Evolutionary conservation across 176 grass and related monocot species (phyloP), one percentile per base, ranked within the genome.

Genomic region (Rhynchospora pubera): DNA sequence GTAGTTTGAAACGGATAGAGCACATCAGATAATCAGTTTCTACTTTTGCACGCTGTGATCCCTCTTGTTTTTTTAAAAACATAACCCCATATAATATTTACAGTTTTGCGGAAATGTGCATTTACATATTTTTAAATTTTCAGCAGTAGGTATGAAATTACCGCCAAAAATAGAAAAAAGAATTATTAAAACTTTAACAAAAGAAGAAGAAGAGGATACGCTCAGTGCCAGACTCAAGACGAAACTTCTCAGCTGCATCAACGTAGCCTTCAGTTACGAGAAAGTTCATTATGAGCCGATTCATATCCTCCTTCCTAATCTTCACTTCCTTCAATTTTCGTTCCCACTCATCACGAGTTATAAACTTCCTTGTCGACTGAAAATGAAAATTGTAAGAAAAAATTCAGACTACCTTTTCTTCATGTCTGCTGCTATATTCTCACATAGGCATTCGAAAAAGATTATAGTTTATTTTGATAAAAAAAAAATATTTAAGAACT

Each of bases 281-380:
- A 82, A 90, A 97, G 57, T 97, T 97, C 94, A 97, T 97, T 58
- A 97, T 89, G 48, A 97, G 89, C 68, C 86, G 87, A 76, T 97
- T 92, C 95, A 98, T 94, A 87, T 91, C 90, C 86, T 92, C 92
- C 79, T 94, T 98, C 44, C 90, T 89, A 65, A 98, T 94, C 90
- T 94, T 98, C 78, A 93, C 92, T 50, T 94, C 92, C 62, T 87
- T 91, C 58, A 98, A 91, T 83, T 98, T 98, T 77, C 89, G 87
- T 79, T 98, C 95, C 95, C 95, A 98, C 79, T 94, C 95, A 47
- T 94, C 92, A 62, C 85, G 89, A 55, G 90, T 93, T 72, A 93
- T 88, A 60, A 98, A 84, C 85, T 98, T 98, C 89, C 92, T 98
- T 55, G 72, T 55, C 15, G 92, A 93, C 75, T 87, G 80, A 77